Evolutionary conservation across 352 stramenopile species (phyloP).

Genomic region (Phytophthora litchii): DNA sequence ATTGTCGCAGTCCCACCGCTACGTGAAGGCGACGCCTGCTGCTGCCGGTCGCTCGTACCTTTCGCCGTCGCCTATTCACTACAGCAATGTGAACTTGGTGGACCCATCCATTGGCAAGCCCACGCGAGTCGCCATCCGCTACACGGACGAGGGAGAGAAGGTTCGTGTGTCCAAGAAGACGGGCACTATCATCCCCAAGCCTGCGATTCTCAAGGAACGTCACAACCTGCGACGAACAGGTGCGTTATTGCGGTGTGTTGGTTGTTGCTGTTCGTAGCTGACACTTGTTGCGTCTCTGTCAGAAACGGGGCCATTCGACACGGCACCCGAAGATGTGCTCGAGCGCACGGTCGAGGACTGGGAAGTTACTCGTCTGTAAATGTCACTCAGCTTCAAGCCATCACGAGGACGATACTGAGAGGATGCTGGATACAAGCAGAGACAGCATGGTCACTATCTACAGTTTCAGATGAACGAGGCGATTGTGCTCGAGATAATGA

Average conservation of each 20-base stretch:
- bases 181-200: slow-evolving; percentile 95
- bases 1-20: slow-evolving; percentile 54
- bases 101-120: slow-evolving; percentile 82
- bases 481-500: slow-evolving; percentile 36
- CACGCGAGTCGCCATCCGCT: slow-evolving; percentile 81
- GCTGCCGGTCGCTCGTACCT: slow-evolving; percentile 77
- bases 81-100: slow-evolving; percentile 88
- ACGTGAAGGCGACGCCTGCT: slow-evolving; percentile 81
- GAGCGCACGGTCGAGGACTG: slow-evolving; percentile 81
- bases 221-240: slow-evolving; percentile 83
- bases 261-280: slow-evolving; percentile 7
- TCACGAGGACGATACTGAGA: slow-evolving; percentile 19
- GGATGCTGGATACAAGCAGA: background rate
- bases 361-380: slow-evolving; percentile 74
- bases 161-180: slow-evolving; percentile 95
- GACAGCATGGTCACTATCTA: background rate
- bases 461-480: slow-evolving; percentile 3
- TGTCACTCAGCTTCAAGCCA: slow-evolving; percentile 4
- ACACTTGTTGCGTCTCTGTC: slow-evolving; percentile 8
- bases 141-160: slow-evolving; percentile 93
- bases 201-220: slow-evolving; percentile 90
- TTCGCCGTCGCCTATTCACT: slow-evolving; percentile 83
- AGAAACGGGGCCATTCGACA: slow-evolving; percentile 87
- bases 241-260: slow-evolving; percentile 21
- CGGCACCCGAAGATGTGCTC: slow-evolving; percentile 76